Base-by-base conservation (phyloP, 495 filamentous ascomycete species). In the Thermochaetoides thermophila region DNA sequence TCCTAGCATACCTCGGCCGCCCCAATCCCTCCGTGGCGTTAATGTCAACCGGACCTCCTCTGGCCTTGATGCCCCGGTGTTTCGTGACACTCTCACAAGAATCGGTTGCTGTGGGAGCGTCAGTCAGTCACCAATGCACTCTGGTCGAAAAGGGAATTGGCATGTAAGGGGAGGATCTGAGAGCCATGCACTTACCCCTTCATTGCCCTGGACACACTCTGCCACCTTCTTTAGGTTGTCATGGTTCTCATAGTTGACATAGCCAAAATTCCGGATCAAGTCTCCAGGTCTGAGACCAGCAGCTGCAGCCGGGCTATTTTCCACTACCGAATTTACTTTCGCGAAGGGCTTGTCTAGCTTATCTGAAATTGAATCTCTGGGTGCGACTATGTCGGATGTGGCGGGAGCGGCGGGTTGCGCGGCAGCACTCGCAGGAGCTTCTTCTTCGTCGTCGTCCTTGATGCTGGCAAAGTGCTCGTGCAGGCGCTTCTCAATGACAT, bases 211-310 rank as follows among this genome's bases (percentile, higher is more conserved):
- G 7, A 96, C 86, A 21, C 74, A 69, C 46, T 94, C 76, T 23
- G 75, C 81, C 10, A 99, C 78, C 54, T 78, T 91, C 33, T 67
- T 69, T 11, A 99, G 69, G 37, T 72, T 76, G 46, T 92, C 84
- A 48, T 95, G 78, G 50, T 95, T 95, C 32, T 74, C 59, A 59
- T 66, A 76, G 45, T 83, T 78, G 14, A 81, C 79, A 39, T 63
- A 71, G 27, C 87, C 91, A 63, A 99, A 94, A 50, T 70, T 73
- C 39, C 74, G 72, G 40, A 99, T 73, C 36, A 66, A 55, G 56
- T 99, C 91, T n/a, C 84, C 87, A 12, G 67, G 59, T 52, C 73
- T 77, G 47, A 99, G 56, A 9, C 91, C 91, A 9, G 91, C 86
- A 31, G 71, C 55, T 17, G 77, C 76, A 15, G 91, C 91, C 15